These are phyloP conservation scores for Panicum virgatum DNA, from an alignment of 202 grass and related monocot species.

Conservation along the genomic window DNA sequence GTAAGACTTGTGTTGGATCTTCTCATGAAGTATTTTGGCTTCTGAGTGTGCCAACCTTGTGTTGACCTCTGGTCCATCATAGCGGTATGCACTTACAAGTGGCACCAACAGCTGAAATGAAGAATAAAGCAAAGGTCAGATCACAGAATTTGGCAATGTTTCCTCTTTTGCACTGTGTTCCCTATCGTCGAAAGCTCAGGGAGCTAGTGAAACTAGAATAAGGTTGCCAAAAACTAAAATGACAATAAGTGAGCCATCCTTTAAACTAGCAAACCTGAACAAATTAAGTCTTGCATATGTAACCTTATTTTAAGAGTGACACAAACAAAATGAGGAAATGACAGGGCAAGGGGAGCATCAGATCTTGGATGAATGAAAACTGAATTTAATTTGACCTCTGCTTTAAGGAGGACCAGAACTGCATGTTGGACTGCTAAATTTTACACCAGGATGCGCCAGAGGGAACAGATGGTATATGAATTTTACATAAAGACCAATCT, in stretches of 20 bases:
- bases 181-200: neutral
- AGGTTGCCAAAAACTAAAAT: neutral
- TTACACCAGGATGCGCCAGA: neutral
- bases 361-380: neutral
- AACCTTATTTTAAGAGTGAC: neutral
- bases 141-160: neutral
- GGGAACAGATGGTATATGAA: neutral
- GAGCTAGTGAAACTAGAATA: neutral
- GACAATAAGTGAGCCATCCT: neutral
- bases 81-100: slow-evolving; percentile 78
- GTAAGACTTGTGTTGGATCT: slow-evolving; percentile 82
- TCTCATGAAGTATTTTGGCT: slow-evolving; percentile 81
- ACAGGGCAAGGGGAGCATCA: neutral
- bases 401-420: neutral
- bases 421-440: neutral
- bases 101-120: slow-evolving; percentile 79
- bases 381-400: neutral
- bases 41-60: slow-evolving; percentile 75
- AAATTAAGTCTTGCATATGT: no score
- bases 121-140: slow-evolving; percentile 20
- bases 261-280: neutral
- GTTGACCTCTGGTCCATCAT: slow-evolving; percentile 80
- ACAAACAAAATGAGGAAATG: neutral
- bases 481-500: neutral
- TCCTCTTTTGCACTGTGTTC: neutral